Conservation (phyloP, 2,329 filamentous ascomycete species). For the Arthrobotrys entomopaga region DNA sequence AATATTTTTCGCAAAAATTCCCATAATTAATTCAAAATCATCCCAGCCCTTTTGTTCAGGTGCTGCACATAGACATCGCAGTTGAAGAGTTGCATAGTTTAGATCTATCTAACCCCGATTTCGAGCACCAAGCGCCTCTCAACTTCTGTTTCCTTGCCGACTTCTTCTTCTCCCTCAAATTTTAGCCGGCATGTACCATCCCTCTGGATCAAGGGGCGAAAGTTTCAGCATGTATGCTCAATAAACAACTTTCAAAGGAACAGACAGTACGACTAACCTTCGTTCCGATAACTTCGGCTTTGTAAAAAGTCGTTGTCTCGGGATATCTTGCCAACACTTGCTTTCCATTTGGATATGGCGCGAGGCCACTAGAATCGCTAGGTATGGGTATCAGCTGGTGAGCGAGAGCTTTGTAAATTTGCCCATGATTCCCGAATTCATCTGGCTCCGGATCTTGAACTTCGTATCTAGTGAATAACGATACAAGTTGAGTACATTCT, state of each 20-base stretch:
- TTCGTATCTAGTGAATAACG: slow-evolving; percentile 65
- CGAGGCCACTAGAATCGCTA: slow-evolving; percentile 68
- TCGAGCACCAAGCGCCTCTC: slow-evolving; percentile 81
- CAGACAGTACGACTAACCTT: slow-evolving; percentile 65
- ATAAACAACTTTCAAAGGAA: neutral
- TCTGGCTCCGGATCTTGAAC: slow-evolving; percentile 83
- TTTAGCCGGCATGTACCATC: slow-evolving; percentile 66
- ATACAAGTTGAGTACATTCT: neutral
- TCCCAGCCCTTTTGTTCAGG: too few species aligned
- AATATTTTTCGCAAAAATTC: too few species aligned
- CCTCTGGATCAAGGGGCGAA: slow-evolving; percentile 36
- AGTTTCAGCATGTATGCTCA: slow-evolving; percentile 1
- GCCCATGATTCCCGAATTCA: slow-evolving; percentile 71
- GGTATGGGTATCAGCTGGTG: slow-evolving; percentile 82
- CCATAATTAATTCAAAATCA: too few species aligned
- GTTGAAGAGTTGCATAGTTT: too few species aligned
- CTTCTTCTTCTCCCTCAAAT: slow-evolving; percentile 81
- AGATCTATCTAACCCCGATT: slow-evolving; percentile 65
- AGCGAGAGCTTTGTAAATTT: slow-evolving; percentile 74
- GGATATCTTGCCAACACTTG: slow-evolving; percentile 82
- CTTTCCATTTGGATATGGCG: slow-evolving; percentile 73
- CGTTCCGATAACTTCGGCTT: slow-evolving; percentile 80
- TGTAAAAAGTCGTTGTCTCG: slow-evolving; percentile 85
- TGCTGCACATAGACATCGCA: too few species aligned
- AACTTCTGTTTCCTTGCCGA: slow-evolving; percentile 78